phyloP scores from a whole-genome alignment of 768 basidiomycete species.

The Gautieria morchelliformis region DNA sequence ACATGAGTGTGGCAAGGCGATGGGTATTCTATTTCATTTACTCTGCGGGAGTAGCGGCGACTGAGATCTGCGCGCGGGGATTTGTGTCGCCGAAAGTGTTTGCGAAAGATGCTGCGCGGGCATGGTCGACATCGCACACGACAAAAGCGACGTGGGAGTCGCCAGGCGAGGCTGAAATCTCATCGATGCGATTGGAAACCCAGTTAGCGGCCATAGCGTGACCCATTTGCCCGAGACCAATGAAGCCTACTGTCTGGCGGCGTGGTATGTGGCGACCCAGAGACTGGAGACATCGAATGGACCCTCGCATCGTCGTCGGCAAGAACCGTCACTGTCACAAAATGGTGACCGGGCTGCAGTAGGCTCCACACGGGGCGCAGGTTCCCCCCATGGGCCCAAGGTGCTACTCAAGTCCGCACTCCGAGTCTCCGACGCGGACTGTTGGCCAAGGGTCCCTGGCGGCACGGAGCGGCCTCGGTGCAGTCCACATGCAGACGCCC shows the following conservation, averaged over 20 bases:
- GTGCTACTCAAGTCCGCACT: too few species aligned
- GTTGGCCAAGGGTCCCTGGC: too few species aligned
- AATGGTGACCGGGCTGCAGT: too few species aligned
- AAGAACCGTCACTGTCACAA: too few species aligned
- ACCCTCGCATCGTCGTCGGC: neutral
- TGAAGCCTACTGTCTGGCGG: constrained; percentile 43
- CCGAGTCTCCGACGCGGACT: too few species aligned
- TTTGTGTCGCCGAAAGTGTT: constrained; percentile 45
- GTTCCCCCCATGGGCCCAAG: too few species aligned
- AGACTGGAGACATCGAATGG: neutral
- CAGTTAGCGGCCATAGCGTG: constrained; percentile 80
- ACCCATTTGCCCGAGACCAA: constrained; percentile 86
- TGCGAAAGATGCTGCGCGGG: constrained; percentile 47
- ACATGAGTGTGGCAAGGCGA: constrained; percentile 8
- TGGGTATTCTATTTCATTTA: constrained; percentile 29
- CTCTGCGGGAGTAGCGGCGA: constrained; percentile 64
- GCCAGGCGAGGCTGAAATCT: constrained; percentile 30
- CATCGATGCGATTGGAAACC: constrained; percentile 61
- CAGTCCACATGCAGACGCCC: too few species aligned
- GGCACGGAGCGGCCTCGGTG: too few species aligned
- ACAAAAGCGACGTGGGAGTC: constrained; percentile 34
- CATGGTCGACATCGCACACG: constrained; percentile 68
- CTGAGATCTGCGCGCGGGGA: constrained; percentile 47
- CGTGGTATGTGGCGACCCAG: neutral
- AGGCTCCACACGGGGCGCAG: too few species aligned